Evolutionary conservation across 2,329 filamentous ascomycete genomes (phyloP), one percentile per base, ranked within the genome.

Genomic region (Penicillium sp.): DNA sequence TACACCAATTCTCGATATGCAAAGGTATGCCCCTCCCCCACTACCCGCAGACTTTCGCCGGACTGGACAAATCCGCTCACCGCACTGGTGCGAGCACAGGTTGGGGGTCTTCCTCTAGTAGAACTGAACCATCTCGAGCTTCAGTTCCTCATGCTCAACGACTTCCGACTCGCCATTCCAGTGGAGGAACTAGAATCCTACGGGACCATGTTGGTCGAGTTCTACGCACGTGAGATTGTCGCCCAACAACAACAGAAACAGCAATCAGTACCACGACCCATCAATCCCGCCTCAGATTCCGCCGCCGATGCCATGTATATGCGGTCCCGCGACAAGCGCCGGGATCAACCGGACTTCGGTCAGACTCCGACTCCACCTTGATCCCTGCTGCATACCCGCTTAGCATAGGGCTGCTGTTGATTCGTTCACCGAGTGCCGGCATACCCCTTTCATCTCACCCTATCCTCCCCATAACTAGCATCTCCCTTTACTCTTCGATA

Each of bases 1-100:
- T 99, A 98, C 76, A 99, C 95, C 10, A 99, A 99, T 79, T 98
- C 95, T 59, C 88, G 95, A 88, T 99, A 99, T 77, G 95, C 95
- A 63, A 99, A 98, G 91, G 95, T 97, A 84, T 66, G 84, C 80
- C 60, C 37, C 33, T 60, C 59, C 42, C 47, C 45, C 33, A 33
- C 7, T 26, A 15, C 40, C 30, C 30, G 30, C 12, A 17, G 50
- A 4, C 22, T 7, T 8, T 9, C 50, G 19, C 6, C 60, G 64
- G 42, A 64, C 40, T 3, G 17, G 26, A 51, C 28, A 33, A 51
- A 19, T 37, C 35, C 35, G n/a, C 28, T 47, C 5, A 47, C 28
- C 28, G 13, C 12, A 22, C 15, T n/a, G 19, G n/a, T 22, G 17
- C 22, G 6, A 38, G 5, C 55, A 51, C 65, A 99, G 94, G 95